Percentiles rank a stretch among this genome's conserved stretches.
Conservation (phyloP, 2,329 filamentous ascomycete species). For the Neonectria punicea region DNA sequence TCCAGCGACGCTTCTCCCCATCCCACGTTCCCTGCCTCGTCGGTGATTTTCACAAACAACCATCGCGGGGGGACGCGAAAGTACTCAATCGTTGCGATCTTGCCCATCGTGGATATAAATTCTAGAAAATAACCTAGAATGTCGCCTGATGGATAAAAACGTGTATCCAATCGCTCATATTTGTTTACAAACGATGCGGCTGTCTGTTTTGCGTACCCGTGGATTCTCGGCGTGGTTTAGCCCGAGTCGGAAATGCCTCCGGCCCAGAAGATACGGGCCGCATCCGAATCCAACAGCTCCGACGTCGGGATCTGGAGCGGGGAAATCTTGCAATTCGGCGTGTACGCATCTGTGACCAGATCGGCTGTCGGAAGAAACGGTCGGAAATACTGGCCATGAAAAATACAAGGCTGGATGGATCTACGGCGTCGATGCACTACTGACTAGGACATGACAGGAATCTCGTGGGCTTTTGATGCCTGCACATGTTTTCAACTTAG, state of each 20-base stretch:
- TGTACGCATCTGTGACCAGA: neutral
- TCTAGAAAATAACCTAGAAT: neutral
- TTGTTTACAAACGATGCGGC: neutral
- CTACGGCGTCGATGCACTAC: neutral
- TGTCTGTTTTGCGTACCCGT: neutral
- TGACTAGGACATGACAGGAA: neutral
- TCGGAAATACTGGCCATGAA: neutral
- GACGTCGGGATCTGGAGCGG: slow-evolving; percentile 1
- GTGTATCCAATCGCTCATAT: neutral
- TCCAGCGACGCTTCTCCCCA: slow-evolving; percentile 83
- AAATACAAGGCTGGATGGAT: neutral
- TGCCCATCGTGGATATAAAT: slow-evolving; percentile 40
- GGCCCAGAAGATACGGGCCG: neutral
- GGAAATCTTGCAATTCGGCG: neutral
- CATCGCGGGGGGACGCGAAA: slow-evolving; percentile 80
- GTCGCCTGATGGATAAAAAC: neutral
- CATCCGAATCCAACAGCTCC: neutral
- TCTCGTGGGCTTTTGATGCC: neutral
- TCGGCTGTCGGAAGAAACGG: neutral
- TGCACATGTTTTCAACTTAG: neutral
- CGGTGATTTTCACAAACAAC: slow-evolving; percentile 81
- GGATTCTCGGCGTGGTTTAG: slow-evolving; percentile 3
- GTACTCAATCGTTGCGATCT: slow-evolving; percentile 67
- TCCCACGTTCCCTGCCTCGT: slow-evolving; percentile 70
- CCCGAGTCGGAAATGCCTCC: slow-evolving; percentile 19